Evolutionary conservation across 352 stramenopile genomes (phyloP), one percentile per base, ranked within the genome.

Genomic region (Phytophthora citrophthora): DNA sequence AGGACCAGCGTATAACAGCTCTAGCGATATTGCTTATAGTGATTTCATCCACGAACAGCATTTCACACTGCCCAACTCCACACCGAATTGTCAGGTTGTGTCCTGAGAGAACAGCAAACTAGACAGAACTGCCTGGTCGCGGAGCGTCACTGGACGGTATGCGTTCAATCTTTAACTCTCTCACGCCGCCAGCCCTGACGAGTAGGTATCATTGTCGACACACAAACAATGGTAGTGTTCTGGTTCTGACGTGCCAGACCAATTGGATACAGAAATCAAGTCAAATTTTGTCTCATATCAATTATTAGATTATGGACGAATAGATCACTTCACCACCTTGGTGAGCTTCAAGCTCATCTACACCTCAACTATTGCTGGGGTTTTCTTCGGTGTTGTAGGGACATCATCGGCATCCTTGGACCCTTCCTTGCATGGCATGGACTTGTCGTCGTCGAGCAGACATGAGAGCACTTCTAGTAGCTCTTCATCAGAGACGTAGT

Each of bases 401-500:
- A 11, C 29, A 4, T 2, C 29, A 18, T 4, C 18, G 2, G 13
- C 10, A 12, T 49, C 46, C 54, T 40, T 20, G 13, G 13, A 5
- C 9, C 38, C 32, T 10, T 64, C 31, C n/a, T 40, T 53, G n/a
- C 36, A 43, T 24, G 55, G 49, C 36, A 24, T 34, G 29, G 39
- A n/a, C 43, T 58, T 61, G 51, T 74, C 72, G 8, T 81, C 64
- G 29, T 83, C 68, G 2, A 79, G 48, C 54, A 83, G 44, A 48
- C 54, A 78, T 32, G 71, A 71, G 16, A 83, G 68, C 43, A 68
- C 60, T 16, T 83, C 68, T 26, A 83, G 61, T 27, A 78, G 61
- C 55, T 62, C 68, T n/a, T 71, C 57, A 26, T 77, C 46, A 2
- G 64, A 74, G 27, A 76, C 36, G 11, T 57, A 18, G 36, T 71